Evolutionary conservation across 768 basidiomycete genomes (phyloP), one percentile per base, ranked within the genome.

Genomic region (Stropharia rugosoannulata): DNA sequence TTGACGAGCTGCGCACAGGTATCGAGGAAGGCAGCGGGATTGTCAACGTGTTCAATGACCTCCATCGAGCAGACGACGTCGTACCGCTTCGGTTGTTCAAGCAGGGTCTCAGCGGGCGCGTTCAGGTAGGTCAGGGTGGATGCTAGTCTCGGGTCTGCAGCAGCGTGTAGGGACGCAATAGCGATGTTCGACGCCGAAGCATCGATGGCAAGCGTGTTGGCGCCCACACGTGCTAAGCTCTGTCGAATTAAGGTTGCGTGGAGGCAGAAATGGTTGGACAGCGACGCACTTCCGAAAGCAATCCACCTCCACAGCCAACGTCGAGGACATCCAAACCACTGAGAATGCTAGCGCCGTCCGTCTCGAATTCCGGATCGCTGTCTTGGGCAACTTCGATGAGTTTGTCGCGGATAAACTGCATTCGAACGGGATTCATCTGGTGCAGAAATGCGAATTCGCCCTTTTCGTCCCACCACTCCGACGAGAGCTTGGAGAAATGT

Each of bases 51-150:
- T 73, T 99, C 97, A 29, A 99, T 68, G 7, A 99, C 96, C 70
- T 99, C 97, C 93, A 98, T 93, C 9, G 95, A 90, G 67, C 94
- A 97, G 12, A 99, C 95, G 16, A 95, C 82, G 68, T 98, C 96
- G 66, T 88, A 98, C 49, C 83, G 83, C 62, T 78, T 79, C 12
- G 80, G 68, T 4, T 85, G 84, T 10, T 78, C 66, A 27, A 91
- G 71, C 3, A 99, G 79, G 0, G 78, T 78, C 66, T 98, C 95
- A 0, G 89, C 93, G 0, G 89, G 77, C 0, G 82, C 78, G 63
- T 91, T 85, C 7, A 82, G 72, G 72, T 98, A 98, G 0, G 75
- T 70, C 22, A 95, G 75, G 1, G 72, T 61, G 2, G 66, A 60
- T 8, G 74, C 63, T 16, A 96, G 76, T 38, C 72, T 67, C 0